Base-by-base conservation (phyloP, 73 alveolate species). In the Durusdinium trenchii region DNA sequence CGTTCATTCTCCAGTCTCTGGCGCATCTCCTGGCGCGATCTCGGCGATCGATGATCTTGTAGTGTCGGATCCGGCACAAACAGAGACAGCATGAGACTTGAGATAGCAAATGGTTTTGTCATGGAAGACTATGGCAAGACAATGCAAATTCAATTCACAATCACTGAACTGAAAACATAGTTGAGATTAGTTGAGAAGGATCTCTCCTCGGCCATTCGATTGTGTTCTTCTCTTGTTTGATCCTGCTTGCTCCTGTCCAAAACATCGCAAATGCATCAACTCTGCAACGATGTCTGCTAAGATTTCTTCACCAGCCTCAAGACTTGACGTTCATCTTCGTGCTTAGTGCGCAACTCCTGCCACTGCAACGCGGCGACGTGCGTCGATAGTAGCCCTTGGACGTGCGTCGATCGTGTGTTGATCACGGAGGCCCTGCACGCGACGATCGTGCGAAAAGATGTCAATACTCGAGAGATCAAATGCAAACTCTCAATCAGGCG, bases 171-270 rank as follows among this genome's bases (percentile, higher is more conserved):
- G 4, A 2, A 23, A 60, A n/a, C n/a, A n/a, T n/a, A n/a, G n/a
- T n/a, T n/a, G n/a, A n/a, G n/a, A n/a, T n/a, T n/a, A n/a, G n/a
- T n/a, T 60, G 73, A 60, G 30, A 32, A 32, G 67, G 30, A 46
- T 32, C 91, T 6, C 57, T 2, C 95, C 67, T 89, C 96, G 28
- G 96, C 96, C 86, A 46, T 45, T 14, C 96, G 96, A 50, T 51
- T 6, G 73, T 89, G 96, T 71, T 89, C 96, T 23, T 64, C 96
- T 45, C 96, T 35, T 43, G 62, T 3, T 30, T 64, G 52, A 3
- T 89, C 96, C 86, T 73, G 61, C 86, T 64, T 89, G 60, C 62
- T 87, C 95, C 95, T 87, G 82, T 46, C 12, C 52, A n/a, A 38
- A 16, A n/a, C 36, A 14, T 75, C 86, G 51, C 57, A 12, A 40